These are phyloP conservation scores for Petrea volubilis DNA, from an alignment of 257 asterid genomes.

Conservation along the genomic window DNA sequence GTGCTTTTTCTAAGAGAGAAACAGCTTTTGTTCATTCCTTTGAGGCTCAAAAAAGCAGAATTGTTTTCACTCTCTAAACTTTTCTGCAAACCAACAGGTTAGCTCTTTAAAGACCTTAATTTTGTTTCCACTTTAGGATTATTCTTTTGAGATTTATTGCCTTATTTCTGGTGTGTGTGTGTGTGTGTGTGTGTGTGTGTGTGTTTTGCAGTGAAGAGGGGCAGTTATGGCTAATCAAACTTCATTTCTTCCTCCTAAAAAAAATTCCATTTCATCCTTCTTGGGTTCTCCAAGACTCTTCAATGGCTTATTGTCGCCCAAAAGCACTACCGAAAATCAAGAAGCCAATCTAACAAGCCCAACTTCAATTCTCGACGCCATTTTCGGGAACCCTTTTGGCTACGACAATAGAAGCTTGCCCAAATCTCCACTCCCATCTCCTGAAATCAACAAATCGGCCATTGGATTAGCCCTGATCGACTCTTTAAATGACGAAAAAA, in stretches of 20 bases:
- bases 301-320: constrained; percentile 33
- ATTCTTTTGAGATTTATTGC: not conserved
- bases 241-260: constrained; percentile 24
- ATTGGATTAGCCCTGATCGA: constrained; percentile 62
- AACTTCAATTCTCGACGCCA: constrained; percentile 48
- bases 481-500: constrained; percentile 28
- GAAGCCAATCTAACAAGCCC: constrained; percentile 36
- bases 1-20: not conserved
- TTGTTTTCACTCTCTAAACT: not conserved
- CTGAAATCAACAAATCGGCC: constrained; percentile 25
- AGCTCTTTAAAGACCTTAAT: not conserved
- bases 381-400: constrained; percentile 38
- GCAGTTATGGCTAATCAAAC: constrained; percentile 40
- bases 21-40: constrained; percentile 15
- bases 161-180: not conserved
- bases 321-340: constrained; percentile 28
- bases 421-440: not conserved
- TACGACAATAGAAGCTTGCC: constrained; percentile 23
- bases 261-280: constrained; percentile 41
- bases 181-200: no score
- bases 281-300: constrained; percentile 50
- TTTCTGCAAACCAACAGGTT: no score
- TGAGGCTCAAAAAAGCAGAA: constrained; percentile 1
- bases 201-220: no score
- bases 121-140: not conserved